A percentile compares a stretch with the other conserved stretches of the same genome.
Evolutionary conservation across 257 asterid species (phyloP).

Genomic region (Haberlea rhodopensis): DNA sequence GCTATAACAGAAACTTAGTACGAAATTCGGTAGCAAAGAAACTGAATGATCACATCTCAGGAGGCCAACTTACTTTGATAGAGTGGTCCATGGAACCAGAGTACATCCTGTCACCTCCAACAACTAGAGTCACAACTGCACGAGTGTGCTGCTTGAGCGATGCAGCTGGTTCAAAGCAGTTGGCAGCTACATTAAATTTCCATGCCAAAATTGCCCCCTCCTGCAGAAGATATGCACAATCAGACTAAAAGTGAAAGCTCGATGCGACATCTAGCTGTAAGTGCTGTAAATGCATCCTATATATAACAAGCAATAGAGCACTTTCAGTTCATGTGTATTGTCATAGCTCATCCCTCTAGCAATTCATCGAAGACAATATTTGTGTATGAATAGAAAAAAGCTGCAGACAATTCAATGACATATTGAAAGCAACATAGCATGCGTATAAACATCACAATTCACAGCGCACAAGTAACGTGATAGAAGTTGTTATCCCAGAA

Average conservation of each 20-base stretch:
- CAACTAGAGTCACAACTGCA: constrained; percentile 85
- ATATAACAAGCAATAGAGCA: neutral
- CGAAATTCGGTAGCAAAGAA: constrained; percentile 5
- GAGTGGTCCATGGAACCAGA: constrained; percentile 95
- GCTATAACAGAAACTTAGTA: neutral
- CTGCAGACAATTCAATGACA: neutral
- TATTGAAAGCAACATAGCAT: neutral
- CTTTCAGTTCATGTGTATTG: neutral
- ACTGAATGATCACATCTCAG: constrained; percentile 12
- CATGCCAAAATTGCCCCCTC: constrained; percentile 36
- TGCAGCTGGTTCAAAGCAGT: constrained; percentile 85
- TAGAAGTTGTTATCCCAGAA: constrained; percentile 9
- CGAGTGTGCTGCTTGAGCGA: constrained; percentile 78
- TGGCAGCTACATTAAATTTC: constrained; percentile 68
- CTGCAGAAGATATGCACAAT: constrained; percentile 39
- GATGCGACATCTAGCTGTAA: no score
- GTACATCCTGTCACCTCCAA: constrained; percentile 78
- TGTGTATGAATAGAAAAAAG: constrained; percentile 6
- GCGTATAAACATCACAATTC: constrained; percentile 3
- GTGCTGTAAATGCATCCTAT: no score
- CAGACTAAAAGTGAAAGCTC: constrained; percentile 15
- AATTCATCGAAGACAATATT: neutral
- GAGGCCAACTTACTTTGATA: constrained; percentile 52
- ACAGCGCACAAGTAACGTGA: neutral
- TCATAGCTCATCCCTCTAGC: constrained; percentile 2